Conservation (phyloP, 257 asterid genomes). For the Avicennia marina region DNA sequence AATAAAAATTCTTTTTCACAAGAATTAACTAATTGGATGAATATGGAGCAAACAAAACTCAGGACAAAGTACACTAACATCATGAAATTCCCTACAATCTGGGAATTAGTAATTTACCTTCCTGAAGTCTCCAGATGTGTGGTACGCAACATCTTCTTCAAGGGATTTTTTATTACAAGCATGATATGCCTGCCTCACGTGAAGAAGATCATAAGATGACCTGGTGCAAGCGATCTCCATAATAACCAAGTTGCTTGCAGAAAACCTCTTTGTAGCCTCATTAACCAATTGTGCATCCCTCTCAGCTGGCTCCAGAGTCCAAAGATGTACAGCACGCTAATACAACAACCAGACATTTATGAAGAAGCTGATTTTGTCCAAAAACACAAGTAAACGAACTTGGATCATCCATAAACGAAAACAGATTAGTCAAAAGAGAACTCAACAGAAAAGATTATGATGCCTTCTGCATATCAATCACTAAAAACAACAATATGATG, state of each 20-base stretch:
- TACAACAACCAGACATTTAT: conserved; percentile 3
- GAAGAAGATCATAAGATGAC: conserved; percentile 56
- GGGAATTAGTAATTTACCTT: conserved; percentile 39
- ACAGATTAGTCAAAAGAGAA: too few relatives aligned
- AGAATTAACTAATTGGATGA: too few relatives aligned
- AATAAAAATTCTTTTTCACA: too few relatives aligned
- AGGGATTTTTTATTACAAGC: conserved; percentile 67
- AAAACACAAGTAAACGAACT: neutral
- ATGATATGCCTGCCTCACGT: conserved; percentile 68
- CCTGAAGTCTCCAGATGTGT: conserved; percentile 72
- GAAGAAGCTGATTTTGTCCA: neutral
- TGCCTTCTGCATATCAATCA: neutral
- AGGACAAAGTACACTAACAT: neutral
- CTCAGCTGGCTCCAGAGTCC: conserved; percentile 80
- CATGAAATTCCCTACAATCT: neutral
- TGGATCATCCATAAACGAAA: too few relatives aligned
- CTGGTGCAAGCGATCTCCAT: conserved; percentile 84
- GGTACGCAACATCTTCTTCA: conserved; percentile 90
- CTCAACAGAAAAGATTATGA: too few relatives aligned
- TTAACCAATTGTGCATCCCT: conserved; percentile 69
- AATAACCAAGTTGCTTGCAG: conserved; percentile 52
- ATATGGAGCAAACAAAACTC: too few relatives aligned
- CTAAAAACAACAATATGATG: too few relatives aligned
- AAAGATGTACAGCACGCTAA: conserved; percentile 64
- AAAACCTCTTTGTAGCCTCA: conserved; percentile 63